These are phyloP conservation scores for Silene latifolia DNA, from an alignment of 148 eudicot genomes.

Conservation along the genomic window DNA sequence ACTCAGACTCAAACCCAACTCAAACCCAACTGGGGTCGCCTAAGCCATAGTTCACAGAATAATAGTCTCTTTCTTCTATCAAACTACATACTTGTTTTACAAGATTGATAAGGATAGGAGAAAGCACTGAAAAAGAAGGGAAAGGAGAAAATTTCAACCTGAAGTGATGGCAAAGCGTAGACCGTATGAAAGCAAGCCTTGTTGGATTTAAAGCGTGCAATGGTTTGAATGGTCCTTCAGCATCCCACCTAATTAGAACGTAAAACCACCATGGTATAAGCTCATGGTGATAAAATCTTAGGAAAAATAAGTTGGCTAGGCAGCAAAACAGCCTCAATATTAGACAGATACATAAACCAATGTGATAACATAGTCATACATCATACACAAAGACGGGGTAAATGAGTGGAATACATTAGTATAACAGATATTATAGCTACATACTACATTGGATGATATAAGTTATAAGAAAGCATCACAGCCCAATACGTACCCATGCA, in stretches of 20 bases:
- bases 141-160: constrained; percentile 34
- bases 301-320: background rate
- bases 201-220: constrained; percentile 88
- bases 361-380: background rate
- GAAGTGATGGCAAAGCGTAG: constrained; percentile 84
- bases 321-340: background rate
- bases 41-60: background rate
- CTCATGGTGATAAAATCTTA: background rate
- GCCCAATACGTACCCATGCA: background rate
- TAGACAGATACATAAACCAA: background rate
- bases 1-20: too few relatives aligned
- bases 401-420: background rate
- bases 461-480: background rate
- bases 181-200: constrained; percentile 77
- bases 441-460: background rate
- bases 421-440: background rate
- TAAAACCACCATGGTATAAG: constrained; percentile 7
- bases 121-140: constrained; percentile 1
- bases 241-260: constrained; percentile 74
- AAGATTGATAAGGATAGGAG: background rate
- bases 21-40: background rate
- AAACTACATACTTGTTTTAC: too few relatives aligned
- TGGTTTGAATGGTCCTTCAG: constrained; percentile 92
- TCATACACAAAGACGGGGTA: background rate
- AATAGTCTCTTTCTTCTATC: background rate